phyloP scores from a whole-genome alignment of 1,139 yeast genomes.

The Geotrichum candidum region DNA sequence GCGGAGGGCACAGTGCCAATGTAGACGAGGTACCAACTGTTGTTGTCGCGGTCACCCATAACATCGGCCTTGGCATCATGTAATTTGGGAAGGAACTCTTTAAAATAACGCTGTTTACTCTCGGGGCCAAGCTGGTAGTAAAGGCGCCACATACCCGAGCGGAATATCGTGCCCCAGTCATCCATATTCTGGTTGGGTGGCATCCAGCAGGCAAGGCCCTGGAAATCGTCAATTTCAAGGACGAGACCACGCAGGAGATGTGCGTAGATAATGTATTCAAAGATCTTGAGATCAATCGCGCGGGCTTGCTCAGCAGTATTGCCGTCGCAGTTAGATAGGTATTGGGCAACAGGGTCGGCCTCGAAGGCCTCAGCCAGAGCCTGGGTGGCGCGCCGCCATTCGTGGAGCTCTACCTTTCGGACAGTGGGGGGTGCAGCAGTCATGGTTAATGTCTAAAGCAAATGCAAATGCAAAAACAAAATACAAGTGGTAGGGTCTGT shows the following conservation, averaged over 20 bases:
- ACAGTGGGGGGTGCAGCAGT: conserved; percentile 12
- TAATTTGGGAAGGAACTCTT: conserved; percentile 52
- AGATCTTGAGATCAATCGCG: conserved; percentile 44
- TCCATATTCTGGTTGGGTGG: conserved; percentile 49
- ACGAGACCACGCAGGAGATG: conserved; percentile 54
- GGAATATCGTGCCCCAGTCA: conserved; percentile 45
- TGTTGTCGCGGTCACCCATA: conserved; percentile 35
- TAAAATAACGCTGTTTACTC: conserved; percentile 51
- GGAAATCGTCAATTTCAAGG: conserved; percentile 48
- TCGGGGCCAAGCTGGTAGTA: conserved; percentile 46
- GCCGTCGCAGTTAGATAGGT: conserved; percentile 43
- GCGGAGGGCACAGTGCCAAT: conserved; percentile 54
- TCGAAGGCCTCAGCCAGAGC: conserved; percentile 50
- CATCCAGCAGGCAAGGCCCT: conserved; percentile 61
- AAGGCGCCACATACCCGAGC: conserved; percentile 52
- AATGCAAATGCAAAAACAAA: background rate
- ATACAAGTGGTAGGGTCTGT: background rate
- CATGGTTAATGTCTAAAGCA: background rate
- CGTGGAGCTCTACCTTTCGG: conserved; percentile 37
- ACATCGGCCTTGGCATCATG: conserved; percentile 42
- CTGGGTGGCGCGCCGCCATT: conserved; percentile 49
- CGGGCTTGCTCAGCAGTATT: conserved; percentile 36
- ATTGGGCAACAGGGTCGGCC: conserved; percentile 48
- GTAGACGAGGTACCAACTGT: conserved; percentile 54
- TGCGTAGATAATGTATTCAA: conserved; percentile 53